These are phyloP conservation scores for Seiridium unicorne DNA, from an alignment of 2,329 filamentous ascomycete species.

Conservation along the genomic window DNA sequence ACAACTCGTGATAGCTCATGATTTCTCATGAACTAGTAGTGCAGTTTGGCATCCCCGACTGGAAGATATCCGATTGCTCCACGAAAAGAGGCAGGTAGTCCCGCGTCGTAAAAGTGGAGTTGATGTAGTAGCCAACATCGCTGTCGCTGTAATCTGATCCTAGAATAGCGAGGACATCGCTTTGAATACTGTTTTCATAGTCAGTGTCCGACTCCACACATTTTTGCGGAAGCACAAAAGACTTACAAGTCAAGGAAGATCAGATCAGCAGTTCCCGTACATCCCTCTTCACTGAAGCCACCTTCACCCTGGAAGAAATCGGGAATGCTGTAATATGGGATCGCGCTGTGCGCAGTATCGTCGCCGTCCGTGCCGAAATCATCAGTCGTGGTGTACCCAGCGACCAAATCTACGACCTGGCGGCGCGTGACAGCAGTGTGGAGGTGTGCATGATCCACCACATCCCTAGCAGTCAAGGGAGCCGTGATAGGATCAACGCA, in stretches of 20 bases:
- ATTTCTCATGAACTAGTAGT: conserved; percentile 12
- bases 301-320: conserved; percentile 49
- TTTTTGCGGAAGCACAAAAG: no score
- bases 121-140: conserved; percentile 37
- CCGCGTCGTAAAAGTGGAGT: conserved; percentile 36
- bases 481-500: conserved; percentile 45
- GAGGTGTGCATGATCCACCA: conserved; percentile 15
- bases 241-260: conserved; percentile 53
- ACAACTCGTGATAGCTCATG: no score
- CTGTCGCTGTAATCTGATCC: conserved; percentile 31
- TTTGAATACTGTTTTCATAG: conserved; percentile 30
- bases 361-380: conserved; percentile 57
- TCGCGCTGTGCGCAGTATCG: conserved; percentile 49
- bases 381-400: conserved; percentile 54
- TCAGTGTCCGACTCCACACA: no score
- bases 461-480: conserved; percentile 10
- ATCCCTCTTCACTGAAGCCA: conserved; percentile 43
- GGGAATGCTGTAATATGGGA: conserved; percentile 46
- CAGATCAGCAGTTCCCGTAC: conserved; percentile 47
- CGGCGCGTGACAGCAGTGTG: conserved; percentile 41
- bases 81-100: conserved; percentile 39
- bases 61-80: conserved; percentile 30
- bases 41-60: conserved; percentile 33
- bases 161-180: conserved; percentile 33
- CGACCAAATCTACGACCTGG: conserved; percentile 41